phyloP scores from a whole-genome alignment of 257 asterid genomes.

The Perilla frutescens region DNA sequence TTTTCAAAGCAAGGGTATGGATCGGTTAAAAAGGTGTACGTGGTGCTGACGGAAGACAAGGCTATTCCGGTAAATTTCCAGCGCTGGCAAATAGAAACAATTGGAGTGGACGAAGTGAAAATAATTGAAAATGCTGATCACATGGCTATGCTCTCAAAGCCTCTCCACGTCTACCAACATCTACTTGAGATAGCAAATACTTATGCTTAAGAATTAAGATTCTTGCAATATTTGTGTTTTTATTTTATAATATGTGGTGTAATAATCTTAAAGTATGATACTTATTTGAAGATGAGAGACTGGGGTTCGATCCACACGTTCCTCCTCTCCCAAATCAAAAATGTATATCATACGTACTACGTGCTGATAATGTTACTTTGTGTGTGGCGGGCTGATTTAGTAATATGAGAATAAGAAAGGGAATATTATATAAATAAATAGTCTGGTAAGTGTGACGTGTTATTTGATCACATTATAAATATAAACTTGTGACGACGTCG shows the following conservation, averaged over 20 bases:
- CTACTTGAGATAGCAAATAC: slow-evolving; percentile 45
- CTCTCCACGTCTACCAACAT: slow-evolving; percentile 40
- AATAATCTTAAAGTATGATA: no score
- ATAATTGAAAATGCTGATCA: slow-evolving; percentile 57
- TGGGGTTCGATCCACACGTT: no score
- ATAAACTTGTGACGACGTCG: no score
- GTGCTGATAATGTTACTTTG: no score
- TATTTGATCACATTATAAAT: no score
- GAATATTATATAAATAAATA: no score
- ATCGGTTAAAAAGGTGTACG: slow-evolving; percentile 51
- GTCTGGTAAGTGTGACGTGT: no score
- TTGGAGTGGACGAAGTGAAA: slow-evolving; percentile 42
- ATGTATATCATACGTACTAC: no score
- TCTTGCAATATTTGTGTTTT: neutral
- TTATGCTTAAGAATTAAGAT: neutral
- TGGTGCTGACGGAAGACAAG: slow-evolving; percentile 47
- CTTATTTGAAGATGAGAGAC: no score
- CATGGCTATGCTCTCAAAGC: slow-evolving; percentile 55
- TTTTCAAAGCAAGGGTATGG: slow-evolving; percentile 52
- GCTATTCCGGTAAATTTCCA: slow-evolving; percentile 46
- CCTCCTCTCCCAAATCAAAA: no score
- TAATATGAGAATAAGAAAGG: no score
- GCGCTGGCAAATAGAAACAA: slow-evolving; percentile 48
- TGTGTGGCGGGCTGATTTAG: no score
- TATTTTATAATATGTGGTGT: neutral